Percentiles rank a stretch among this genome's conserved stretches.
These are phyloP conservation scores for Pontederia paniculata DNA, from an alignment of 176 grass and related monocot genomes.

Conservation along the genomic window DNA sequence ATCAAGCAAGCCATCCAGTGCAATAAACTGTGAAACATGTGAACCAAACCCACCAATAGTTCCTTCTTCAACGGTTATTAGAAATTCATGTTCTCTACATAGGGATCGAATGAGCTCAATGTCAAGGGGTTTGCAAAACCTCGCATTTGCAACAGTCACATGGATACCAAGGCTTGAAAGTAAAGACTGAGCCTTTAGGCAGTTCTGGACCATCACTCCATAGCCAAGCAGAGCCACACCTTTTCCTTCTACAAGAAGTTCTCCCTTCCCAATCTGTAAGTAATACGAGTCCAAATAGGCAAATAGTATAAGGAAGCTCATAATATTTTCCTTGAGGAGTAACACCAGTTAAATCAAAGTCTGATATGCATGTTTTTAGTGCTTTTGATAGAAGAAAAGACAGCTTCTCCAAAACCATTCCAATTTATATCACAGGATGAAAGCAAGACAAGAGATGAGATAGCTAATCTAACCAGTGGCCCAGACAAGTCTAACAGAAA, in stretches of 20 bases:
- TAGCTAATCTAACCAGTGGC: no score
- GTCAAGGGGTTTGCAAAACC: conserved; percentile 81
- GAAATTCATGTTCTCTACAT: conserved; percentile 45
- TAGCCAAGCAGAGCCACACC: conserved; percentile 60
- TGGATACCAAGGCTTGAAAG: conserved; percentile 51
- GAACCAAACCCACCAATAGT: conserved; percentile 62
- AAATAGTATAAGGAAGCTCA: background rate
- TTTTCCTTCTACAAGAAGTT: conserved; percentile 47
- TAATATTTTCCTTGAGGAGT: background rate
- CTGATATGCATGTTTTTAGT: no score
- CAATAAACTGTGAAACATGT: conserved; percentile 67
- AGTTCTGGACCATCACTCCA: conserved; percentile 56
- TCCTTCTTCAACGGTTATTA: conserved; percentile 79
- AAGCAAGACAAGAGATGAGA: no score
- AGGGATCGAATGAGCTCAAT: conserved; percentile 49
- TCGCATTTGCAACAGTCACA: conserved; percentile 53
- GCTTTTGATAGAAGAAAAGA: no score
- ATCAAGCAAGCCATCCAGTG: conserved; percentile 67
- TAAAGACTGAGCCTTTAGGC: conserved; percentile 58
- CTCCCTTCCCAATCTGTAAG: conserved; percentile 65
- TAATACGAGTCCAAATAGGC: background rate
- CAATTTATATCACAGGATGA: no score
- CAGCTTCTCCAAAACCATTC: no score
- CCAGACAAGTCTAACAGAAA: no score
- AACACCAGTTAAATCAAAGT: no score